These are phyloP conservation scores for Conoideocrella luteorostrata DNA, from an alignment of 2,329 filamentous ascomycete genomes.

Conservation along the genomic window DNA sequence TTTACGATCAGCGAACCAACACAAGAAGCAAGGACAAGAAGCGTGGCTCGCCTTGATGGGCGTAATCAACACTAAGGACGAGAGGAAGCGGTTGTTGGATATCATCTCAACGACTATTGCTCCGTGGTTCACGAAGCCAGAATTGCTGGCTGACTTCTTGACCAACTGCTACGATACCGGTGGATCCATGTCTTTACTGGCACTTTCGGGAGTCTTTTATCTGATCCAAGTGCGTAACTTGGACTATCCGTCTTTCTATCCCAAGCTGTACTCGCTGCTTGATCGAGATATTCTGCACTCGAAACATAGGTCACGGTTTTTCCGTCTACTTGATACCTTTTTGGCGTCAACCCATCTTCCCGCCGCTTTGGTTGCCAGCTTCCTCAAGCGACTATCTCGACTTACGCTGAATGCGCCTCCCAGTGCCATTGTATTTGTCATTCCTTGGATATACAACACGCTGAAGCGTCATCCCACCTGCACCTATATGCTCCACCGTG, in stretches of 20 bases:
- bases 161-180: conserved; percentile 89
- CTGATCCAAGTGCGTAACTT: conserved; percentile 90
- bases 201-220: conserved; percentile 89
- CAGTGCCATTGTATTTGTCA: conserved; percentile 76
- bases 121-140: conserved; percentile 83
- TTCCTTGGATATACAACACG: conserved; percentile 94
- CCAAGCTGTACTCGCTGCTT: conserved; percentile 87
- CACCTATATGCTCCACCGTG: conserved; percentile 93
- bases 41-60: conserved; percentile 78
- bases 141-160: conserved; percentile 90
- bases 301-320: conserved; percentile 88
- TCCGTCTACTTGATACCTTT: conserved; percentile 87
- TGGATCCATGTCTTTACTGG: conserved; percentile 79
- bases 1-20: conserved; percentile 58
- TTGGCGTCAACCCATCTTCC: conserved; percentile 88
- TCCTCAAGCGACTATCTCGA: conserved; percentile 86
- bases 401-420: conserved; percentile 84
- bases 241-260: conserved; percentile 91
- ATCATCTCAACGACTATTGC: conserved; percentile 72
- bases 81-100: conserved; percentile 72
- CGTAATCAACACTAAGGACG: conserved; percentile 58
- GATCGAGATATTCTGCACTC: conserved; percentile 84
- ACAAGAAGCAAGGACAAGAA: conserved; percentile 76
- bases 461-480: conserved; percentile 83
- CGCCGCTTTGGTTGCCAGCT: conserved; percentile 83